These are phyloP conservation scores for Sechiopsis laciniata DNA, from an alignment of 306 rosid species.

Conservation along the genomic window DNA sequence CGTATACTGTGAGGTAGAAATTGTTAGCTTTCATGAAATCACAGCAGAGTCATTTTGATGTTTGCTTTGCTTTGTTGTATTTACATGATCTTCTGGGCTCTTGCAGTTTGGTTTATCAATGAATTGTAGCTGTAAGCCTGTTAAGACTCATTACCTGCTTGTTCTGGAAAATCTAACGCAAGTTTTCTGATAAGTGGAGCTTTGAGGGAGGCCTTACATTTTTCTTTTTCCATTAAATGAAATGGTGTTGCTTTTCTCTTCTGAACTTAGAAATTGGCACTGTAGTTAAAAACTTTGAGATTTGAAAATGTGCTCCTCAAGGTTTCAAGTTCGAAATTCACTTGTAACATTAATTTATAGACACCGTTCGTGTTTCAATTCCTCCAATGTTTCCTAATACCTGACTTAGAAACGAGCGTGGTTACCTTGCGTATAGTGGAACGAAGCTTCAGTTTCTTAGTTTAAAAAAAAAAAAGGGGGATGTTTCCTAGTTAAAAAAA, in stretches of 20 bases:
- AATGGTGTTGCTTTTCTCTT: neutral
- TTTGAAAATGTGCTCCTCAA: too few species aligned
- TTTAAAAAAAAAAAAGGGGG: too few species aligned
- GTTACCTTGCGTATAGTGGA: too few species aligned
- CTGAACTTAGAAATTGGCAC: neutral
- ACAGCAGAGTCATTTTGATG: neutral
- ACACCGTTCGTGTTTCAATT: too few species aligned
- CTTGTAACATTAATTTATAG: too few species aligned
- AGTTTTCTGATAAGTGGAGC: slow-evolving; percentile 16
- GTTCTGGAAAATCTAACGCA: slow-evolving; percentile 16
- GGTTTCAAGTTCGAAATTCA: too few species aligned
- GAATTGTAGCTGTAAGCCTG: neutral
- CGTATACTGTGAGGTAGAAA: neutral
- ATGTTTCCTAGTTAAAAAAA: too few species aligned
- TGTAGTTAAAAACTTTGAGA: too few species aligned
- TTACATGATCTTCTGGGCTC: slow-evolving; percentile 1
- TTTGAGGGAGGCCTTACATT: too few species aligned
- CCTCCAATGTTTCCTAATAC: too few species aligned
- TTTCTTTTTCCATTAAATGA: neutral
- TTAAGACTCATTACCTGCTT: neutral
- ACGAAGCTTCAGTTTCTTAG: too few species aligned
- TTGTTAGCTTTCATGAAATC: neutral
- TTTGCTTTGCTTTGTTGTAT: slow-evolving; percentile 19
- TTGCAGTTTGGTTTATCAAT: slow-evolving; percentile 16
- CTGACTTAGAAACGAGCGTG: too few species aligned